These are phyloP conservation scores for Hypoxylon lienhwacheense DNA, from an alignment of 495 filamentous ascomycete species.

Conservation along the genomic window DNA sequence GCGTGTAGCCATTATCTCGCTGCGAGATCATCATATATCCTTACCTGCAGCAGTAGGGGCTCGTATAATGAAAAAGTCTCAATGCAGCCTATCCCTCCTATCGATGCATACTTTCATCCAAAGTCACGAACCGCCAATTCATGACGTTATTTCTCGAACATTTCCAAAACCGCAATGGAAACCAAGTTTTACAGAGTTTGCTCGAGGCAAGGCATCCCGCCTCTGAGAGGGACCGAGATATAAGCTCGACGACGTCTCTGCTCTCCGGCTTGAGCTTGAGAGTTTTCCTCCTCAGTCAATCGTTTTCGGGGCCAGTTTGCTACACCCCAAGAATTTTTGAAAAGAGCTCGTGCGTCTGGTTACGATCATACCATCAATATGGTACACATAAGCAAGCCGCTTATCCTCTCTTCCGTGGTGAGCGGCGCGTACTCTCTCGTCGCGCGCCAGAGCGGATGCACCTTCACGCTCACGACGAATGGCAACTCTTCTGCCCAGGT, in stretches of 20 bases:
- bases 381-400: slow-evolving; percentile 22
- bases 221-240: slow-evolving; percentile 9
- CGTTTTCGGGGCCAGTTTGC: slow-evolving; percentile 23
- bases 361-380: slow-evolving; percentile 22
- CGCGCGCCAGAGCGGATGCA: slow-evolving; percentile 30
- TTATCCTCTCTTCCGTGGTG: slow-evolving; percentile 19
- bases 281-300: slow-evolving; percentile 21
- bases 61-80: background rate
- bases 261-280: background rate
- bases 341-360: slow-evolving; percentile 14
- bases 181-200: slow-evolving; percentile 25
- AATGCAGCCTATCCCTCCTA: background rate
- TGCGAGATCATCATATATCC: background rate
- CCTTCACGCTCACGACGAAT: slow-evolving; percentile 28
- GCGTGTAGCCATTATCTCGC: background rate
- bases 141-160: slow-evolving; percentile 18
- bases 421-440: slow-evolving; percentile 28
- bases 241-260: slow-evolving; percentile 22
- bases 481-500: slow-evolving; percentile 24
- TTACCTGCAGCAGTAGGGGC: background rate
- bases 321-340: slow-evolving; percentile 19
- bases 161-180: background rate
- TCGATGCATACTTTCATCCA: slow-evolving; percentile 1
- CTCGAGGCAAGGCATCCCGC: slow-evolving; percentile 1
- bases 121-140: slow-evolving; percentile 2